Percentiles rank a stretch among this genome's conserved stretches.
phyloP scores from a whole-genome alignment of 2,329 filamentous ascomycete species.

The Aspergillus sp. region DNA sequence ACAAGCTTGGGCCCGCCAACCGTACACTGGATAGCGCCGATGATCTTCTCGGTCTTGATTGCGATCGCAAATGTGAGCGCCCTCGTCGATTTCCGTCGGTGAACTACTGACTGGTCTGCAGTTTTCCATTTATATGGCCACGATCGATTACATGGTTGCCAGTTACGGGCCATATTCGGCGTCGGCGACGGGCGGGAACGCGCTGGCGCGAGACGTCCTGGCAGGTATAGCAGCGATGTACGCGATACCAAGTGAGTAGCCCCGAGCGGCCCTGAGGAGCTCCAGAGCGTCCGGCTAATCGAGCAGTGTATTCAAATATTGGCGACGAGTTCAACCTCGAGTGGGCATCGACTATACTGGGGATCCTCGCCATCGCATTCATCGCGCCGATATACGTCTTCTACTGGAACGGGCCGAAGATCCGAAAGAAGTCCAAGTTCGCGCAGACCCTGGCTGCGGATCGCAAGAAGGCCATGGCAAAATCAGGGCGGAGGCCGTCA shows the following conservation, averaged over 20 bases:
- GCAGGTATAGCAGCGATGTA: conserved; percentile 53
- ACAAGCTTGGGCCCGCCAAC: conserved; percentile 45
- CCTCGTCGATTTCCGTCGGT: no score
- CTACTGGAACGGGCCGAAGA: conserved; percentile 52
- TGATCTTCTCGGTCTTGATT: conserved; percentile 50
- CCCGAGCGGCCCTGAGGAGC: conserved; percentile 1
- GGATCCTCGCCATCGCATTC: conserved; percentile 50
- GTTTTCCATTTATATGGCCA: conserved; percentile 51
- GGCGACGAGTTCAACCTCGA: conserved; percentile 43
- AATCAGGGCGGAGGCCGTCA: conserved; percentile 14
- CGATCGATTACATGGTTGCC: conserved; percentile 60
- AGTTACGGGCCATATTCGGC: conserved; percentile 56
- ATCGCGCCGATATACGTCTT: conserved; percentile 56
- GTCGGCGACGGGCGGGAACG: conserved; percentile 57
- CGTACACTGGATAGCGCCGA: conserved; percentile 52
- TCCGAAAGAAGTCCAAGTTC: conserved; percentile 53
- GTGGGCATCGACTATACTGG: conserved; percentile 52
- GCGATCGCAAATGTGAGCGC: conserved; percentile 50
- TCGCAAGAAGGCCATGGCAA: conserved; percentile 4
- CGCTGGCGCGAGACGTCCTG: conserved; percentile 54
- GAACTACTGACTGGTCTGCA: conserved; percentile 9
- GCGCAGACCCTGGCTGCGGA: conserved; percentile 50
- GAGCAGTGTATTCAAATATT: conserved; percentile 40
- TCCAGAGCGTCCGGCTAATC: conserved; percentile 1
- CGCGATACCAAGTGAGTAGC: conserved; percentile 40